phyloP scores from a whole-genome alignment of 257 asterid species.

The Solanum sejunctum region DNA sequence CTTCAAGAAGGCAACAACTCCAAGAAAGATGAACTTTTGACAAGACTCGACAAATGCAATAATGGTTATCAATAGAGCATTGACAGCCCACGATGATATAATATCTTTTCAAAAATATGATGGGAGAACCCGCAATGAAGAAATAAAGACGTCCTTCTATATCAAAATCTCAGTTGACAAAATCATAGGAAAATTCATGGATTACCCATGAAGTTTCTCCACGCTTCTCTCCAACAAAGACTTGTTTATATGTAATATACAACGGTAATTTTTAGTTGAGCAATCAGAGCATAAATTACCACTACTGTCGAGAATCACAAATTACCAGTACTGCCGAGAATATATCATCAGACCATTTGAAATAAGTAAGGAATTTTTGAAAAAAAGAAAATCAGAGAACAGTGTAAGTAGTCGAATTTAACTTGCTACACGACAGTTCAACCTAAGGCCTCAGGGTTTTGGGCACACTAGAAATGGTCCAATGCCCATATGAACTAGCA shows the following conservation, averaged over 20 bases:
- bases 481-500: background rate
- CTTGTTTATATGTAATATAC: background rate
- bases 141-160: background rate
- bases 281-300: background rate
- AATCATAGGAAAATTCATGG: background rate
- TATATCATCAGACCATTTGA: background rate
- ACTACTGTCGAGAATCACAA: background rate
- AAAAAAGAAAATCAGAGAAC: background rate
- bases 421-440: background rate
- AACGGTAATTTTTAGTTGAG: background rate
- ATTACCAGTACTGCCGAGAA: background rate
- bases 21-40: background rate
- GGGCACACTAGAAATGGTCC: background rate
- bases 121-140: background rate
- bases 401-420: background rate
- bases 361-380: background rate
- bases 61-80: background rate
- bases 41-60: background rate
- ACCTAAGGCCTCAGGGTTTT: background rate
- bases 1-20: background rate
- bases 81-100: background rate
- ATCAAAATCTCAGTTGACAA: background rate
- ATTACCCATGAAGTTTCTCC: background rate
- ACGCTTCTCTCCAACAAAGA: background rate
- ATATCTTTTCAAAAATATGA: background rate